Base-by-base conservation (phyloP, 1,284 basidiomycete species). In the Apiotrichum montevideense region DNA sequence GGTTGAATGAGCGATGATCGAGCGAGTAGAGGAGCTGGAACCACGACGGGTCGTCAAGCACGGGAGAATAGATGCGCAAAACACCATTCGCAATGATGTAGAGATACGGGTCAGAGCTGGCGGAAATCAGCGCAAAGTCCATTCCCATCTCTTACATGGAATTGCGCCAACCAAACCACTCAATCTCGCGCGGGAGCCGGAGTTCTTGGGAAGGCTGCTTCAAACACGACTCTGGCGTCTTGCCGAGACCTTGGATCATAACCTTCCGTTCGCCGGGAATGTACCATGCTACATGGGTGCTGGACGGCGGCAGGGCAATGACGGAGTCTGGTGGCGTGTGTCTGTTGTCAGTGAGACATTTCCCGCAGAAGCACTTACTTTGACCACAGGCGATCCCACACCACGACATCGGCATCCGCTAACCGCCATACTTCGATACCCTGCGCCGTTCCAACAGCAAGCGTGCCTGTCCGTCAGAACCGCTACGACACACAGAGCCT, bases 1-100 rank as follows among this genome's bases (percentile, higher is more conserved):
- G 33, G 11, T 14, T 47, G 84, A 86, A 70, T 84, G 86, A 55
- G 85, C 76, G 46, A 75, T 79, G 15, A 84, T 86, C 57, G 68
- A 73, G 57, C 32, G 63, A 70, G 11, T 86, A 84, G 70, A 90
- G 89, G 6, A 95, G 82, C 70, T 94, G 90, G 51, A 96, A 82
- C 70, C 85, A 83, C 63, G 86, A 83, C 11, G 90, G 90, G 33
- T 86, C 84, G 74, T 96, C 93, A 32, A 96, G 78, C 15, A 96
- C 87, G 4, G 91, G 87, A 33, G 88, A 79, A 74, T 91, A 95
- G 67, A 96, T 83, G 32, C 91, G 85, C 35, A 94, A 61, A 35
- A 74, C 71, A 45, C 72, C 69, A 10, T 56, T 56, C 0, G 74
- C 69, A 51, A 71, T 70, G 4, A 70, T 70, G 54, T 73, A 76